These are phyloP conservation scores for Backusella psychrophila DNA, from an alignment of 192 early-diverging fungal genomes.

Conservation along the genomic window DNA sequence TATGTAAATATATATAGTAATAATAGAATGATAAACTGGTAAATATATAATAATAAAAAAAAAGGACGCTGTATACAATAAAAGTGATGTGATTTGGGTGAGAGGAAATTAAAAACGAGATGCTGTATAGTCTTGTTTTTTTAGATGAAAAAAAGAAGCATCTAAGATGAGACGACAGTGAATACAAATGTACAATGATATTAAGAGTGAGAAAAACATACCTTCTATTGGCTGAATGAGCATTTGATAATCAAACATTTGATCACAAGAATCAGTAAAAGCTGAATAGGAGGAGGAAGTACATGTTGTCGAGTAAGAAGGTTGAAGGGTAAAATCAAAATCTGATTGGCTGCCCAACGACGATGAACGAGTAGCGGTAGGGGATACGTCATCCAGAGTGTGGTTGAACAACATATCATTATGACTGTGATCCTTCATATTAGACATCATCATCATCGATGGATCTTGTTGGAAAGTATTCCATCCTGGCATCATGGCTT, in stretches of 20 bases:
- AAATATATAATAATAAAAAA: neutral
- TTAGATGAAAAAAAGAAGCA: neutral
- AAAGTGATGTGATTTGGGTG: neutral
- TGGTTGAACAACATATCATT: neutral
- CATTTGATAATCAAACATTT: neutral
- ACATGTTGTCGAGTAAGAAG: neutral
- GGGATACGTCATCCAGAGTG: neutral
- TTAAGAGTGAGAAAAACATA: neutral
- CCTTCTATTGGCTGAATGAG: neutral
- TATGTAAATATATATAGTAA: slow-evolving; percentile 13
- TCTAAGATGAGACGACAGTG: neutral
- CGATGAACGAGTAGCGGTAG: neutral
- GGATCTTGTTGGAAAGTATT: neutral
- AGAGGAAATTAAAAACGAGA: neutral
- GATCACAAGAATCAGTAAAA: slow-evolving; percentile 1
- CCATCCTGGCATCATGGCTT: neutral
- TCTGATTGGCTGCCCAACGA: neutral
- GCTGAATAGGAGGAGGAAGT: neutral
- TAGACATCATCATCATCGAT: neutral
- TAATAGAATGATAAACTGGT: slow-evolving; percentile 21
- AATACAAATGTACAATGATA: neutral
- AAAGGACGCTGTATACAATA: neutral
- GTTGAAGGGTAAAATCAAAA: neutral
- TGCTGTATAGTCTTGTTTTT: neutral
- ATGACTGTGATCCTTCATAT: neutral